Percentiles rank a stretch among this genome's conserved stretches.
phyloP scores from a whole-genome alignment of 345 rosid genomes.

The Conringia planisiliqua region DNA sequence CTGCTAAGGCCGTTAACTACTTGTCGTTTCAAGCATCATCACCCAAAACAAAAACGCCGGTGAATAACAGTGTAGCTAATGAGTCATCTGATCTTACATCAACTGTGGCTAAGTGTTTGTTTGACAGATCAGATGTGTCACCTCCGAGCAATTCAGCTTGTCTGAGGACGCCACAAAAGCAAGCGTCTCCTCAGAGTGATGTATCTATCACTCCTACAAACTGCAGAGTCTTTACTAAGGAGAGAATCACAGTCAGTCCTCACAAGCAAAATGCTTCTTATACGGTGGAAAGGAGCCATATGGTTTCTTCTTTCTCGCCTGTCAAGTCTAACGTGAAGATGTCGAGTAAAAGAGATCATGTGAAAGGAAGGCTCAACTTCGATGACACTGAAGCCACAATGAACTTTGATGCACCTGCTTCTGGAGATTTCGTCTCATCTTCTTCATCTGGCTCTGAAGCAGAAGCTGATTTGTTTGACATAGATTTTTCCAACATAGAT shows the following conservation, averaged over 20 bases:
- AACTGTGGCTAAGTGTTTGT: conserved; percentile 70
- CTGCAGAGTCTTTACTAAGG: conserved; percentile 64
- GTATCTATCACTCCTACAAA: conserved; percentile 49
- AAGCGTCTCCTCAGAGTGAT: conserved; percentile 30
- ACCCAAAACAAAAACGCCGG: conserved; percentile 26
- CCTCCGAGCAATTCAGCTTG: conserved; percentile 48
- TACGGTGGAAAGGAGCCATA: conserved; percentile 69
- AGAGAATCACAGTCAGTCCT: conserved; percentile 74
- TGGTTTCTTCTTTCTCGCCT: conserved; percentile 72
- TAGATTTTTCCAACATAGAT: conserved; percentile 70
- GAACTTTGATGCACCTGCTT: conserved; percentile 36
- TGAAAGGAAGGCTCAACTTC: conserved; percentile 86
- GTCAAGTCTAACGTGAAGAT: conserved; percentile 40
- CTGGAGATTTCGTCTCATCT: conserved; percentile 16
- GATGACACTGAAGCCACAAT: conserved; percentile 52
- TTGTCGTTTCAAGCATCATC: conserved; percentile 25
- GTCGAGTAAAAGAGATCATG: conserved; percentile 55
- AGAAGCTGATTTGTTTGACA: conserved; percentile 58
- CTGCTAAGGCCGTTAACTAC: conserved; percentile 26
- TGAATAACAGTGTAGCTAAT: conserved; percentile 10
- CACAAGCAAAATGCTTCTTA: conserved; percentile 53
- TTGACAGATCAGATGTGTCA: conserved; percentile 42
- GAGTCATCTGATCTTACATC: conserved; percentile 36
- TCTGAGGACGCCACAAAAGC: conserved; percentile 62
- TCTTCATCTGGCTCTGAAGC: conserved; percentile 70